Conservation (phyloP, 2,329 filamentous ascomycete genomes). For the Lithohypha guttulata region DNA sequence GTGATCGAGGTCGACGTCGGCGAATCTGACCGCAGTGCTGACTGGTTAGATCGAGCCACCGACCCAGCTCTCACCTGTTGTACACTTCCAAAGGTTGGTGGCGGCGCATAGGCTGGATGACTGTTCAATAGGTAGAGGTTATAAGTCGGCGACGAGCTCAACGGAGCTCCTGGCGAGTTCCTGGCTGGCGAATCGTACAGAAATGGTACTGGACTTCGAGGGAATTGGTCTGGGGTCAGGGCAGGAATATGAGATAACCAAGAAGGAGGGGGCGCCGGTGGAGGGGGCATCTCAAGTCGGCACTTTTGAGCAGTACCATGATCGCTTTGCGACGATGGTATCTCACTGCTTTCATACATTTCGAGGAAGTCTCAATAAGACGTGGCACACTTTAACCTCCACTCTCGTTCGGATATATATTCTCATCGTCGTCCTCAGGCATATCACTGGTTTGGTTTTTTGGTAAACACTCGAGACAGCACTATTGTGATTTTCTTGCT, state of each 20-base stretch:
- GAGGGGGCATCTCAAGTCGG: not conserved
- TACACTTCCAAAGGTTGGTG: not conserved
- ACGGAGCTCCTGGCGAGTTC: not conserved
- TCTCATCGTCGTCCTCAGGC: not conserved
- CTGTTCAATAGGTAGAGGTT: conserved; percentile 3
- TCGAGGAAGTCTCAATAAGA: too few species aligned
- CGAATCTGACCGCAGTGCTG: too few species aligned
- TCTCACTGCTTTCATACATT: too few species aligned
- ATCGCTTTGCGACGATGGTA: too few species aligned
- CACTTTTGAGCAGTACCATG: not conserved
- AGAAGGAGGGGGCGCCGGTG: not conserved
- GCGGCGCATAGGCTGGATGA: conserved; percentile 3
- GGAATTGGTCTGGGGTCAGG: conserved; percentile 7
- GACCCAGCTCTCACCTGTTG: too few species aligned
- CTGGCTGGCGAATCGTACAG: conserved; percentile 8
- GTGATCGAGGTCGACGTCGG: too few species aligned
- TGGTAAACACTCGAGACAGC: too few species aligned
- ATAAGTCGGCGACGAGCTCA: conserved; percentile 1
- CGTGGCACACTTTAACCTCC: conserved; percentile 2
- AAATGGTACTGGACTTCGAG: conserved; percentile 5
- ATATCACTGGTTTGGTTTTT: conserved; percentile 3
- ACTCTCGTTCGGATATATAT: conserved; percentile 4
- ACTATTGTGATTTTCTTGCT: too few species aligned
- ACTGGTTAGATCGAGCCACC: too few species aligned
- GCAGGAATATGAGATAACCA: conserved; percentile 10